Percentiles rank a stretch among this genome's conserved stretches.
phyloP scores from a whole-genome alignment of 2,329 filamentous ascomycete genomes.

The Cordyceps javanica region DNA sequence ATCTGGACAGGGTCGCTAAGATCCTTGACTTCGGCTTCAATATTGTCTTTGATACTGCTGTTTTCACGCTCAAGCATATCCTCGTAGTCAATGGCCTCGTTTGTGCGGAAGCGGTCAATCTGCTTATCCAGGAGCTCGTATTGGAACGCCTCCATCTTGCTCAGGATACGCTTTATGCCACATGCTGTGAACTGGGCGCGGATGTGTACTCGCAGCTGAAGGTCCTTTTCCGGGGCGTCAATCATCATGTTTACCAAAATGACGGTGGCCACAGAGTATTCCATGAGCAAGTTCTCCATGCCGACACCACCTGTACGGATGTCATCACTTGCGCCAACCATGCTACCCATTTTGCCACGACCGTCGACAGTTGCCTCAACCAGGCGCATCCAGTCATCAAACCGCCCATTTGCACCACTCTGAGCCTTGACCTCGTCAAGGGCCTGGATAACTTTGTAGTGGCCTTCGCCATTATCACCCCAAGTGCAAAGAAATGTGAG shows the following conservation, averaged over 20 bases:
- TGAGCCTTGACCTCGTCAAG: constrained; percentile 86
- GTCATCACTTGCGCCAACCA: constrained; percentile 95
- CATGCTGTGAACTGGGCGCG: constrained; percentile 93
- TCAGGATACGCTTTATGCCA: constrained; percentile 87
- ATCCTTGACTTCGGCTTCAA: constrained; percentile 83
- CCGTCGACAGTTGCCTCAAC: constrained; percentile 97
- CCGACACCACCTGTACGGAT: constrained; percentile 92
- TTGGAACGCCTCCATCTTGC: constrained; percentile 97
- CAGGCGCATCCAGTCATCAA: constrained; percentile 97
- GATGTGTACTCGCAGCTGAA: constrained; percentile 89
- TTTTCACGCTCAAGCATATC: constrained; percentile 90
- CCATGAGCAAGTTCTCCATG: constrained; percentile 98
- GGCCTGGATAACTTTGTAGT: constrained; percentile 87
- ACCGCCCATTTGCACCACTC: constrained; percentile 87
- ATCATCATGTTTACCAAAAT: constrained; percentile 96
- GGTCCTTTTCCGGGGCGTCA: constrained; percentile 80
- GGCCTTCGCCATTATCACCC: constrained; percentile 75
- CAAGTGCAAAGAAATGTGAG: constrained; percentile 95
- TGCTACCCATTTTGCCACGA: constrained; percentile 95
- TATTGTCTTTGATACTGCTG: constrained; percentile 80
- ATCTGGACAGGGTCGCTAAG: constrained; percentile 91
- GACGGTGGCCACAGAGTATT: constrained; percentile 92
- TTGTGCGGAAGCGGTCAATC: constrained; percentile 84
- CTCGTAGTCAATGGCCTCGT: constrained; percentile 97
- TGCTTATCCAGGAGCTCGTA: constrained; percentile 99